These are phyloP conservation scores for Solanum hybrid DNA, from an alignment of 305 asterid species.

Conservation along the genomic window DNA sequence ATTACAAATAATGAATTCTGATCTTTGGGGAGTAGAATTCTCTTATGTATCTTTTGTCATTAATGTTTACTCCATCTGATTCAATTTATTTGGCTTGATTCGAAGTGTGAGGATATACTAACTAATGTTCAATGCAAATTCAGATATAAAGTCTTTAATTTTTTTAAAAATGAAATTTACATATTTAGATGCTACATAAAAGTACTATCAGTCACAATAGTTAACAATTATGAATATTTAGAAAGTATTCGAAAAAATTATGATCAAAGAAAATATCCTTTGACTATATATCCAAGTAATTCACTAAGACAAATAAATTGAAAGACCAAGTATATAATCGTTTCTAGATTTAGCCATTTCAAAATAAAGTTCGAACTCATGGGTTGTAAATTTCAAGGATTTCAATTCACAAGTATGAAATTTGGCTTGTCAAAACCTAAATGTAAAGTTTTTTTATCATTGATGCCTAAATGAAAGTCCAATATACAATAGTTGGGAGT, in stretches of 20 bases:
- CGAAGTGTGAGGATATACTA: neutral
- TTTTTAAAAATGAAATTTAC: accelerated
- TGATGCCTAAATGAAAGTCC: neutral
- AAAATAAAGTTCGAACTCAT: neutral
- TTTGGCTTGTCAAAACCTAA: neutral
- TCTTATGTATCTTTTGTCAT: neutral
- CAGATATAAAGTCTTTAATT: too few relatives aligned
- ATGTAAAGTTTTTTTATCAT: neutral
- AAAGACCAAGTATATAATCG: neutral
- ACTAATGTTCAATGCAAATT: neutral
- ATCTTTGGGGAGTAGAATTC: neutral
- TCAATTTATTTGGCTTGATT: neutral
- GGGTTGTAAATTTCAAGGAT: neutral
- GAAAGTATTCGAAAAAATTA: neutral
- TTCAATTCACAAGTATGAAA: neutral
- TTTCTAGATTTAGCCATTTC: neutral
- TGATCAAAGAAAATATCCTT: neutral
- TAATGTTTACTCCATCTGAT: neutral
- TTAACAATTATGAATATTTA: neutral
- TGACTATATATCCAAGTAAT: neutral
- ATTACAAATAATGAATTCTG: neutral
- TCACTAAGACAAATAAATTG: neutral
- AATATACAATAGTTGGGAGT: neutral
- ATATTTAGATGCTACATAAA: neutral
- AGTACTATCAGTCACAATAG: neutral